Evolutionary conservation across 352 stramenopile genomes (phyloP).

Genomic region (Phytopythium litorale): DNA sequence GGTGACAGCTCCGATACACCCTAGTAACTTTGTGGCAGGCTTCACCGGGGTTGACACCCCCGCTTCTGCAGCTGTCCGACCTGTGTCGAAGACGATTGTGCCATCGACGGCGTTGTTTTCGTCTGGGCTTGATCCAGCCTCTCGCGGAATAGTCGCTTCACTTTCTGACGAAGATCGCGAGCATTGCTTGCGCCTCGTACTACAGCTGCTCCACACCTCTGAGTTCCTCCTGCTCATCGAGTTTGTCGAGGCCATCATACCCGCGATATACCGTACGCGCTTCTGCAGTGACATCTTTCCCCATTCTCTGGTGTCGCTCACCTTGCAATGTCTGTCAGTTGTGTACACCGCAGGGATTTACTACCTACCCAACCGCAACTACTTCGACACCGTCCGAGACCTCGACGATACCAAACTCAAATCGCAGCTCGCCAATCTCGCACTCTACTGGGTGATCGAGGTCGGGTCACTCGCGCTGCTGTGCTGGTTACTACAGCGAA

Average conservation of each 20-base stretch:
- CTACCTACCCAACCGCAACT: conserved; percentile 19
- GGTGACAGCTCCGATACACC: too few species aligned
- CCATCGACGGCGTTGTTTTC: neutral
- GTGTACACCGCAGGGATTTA: conserved; percentile 4
- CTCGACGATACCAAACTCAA: conserved; percentile 7
- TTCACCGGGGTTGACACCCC: too few species aligned
- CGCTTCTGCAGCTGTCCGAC: neutral
- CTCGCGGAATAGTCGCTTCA: neutral
- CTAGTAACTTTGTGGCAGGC: too few species aligned
- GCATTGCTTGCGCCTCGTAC: conserved; percentile 9
- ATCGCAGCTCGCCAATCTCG: conserved; percentile 11
- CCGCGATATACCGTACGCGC: conserved; percentile 14
- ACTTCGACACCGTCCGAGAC: conserved; percentile 14
- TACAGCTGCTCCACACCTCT: conserved; percentile 15
- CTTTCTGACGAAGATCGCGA: conserved; percentile 6
- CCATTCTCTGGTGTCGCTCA: neutral
- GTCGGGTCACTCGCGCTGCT: conserved; percentile 26
- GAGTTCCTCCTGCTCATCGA: conserved; percentile 23
- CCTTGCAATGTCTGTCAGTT: neutral
- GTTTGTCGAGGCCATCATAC: conserved; percentile 20
- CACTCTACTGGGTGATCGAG: conserved; percentile 29
- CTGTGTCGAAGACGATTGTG: neutral
- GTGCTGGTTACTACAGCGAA: conserved; percentile 14
- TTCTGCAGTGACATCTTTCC: neutral
- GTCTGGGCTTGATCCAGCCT: too few species aligned